These are phyloP conservation scores for Botrytis elliptica DNA, from an alignment of 2,329 filamentous ascomycete genomes.

Conservation along the genomic window DNA sequence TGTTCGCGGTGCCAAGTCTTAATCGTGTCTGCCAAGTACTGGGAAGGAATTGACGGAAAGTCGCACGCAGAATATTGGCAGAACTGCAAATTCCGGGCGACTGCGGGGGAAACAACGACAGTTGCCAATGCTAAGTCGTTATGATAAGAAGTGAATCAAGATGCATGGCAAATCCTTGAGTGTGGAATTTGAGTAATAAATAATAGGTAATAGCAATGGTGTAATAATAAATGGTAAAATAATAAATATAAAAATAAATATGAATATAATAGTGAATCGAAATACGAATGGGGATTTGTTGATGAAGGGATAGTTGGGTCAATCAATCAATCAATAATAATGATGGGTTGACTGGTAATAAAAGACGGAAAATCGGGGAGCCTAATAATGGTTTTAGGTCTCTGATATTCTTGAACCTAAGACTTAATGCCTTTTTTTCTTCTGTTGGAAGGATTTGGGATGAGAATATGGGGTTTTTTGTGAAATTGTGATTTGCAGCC, in stretches of 20 bases:
- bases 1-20: slow-evolving; percentile 27
- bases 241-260: neutral
- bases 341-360: neutral
- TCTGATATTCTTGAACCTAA: neutral
- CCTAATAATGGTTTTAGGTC: slow-evolving; percentile 1
- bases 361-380: neutral
- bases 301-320: neutral
- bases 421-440: neutral
- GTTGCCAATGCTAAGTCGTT: slow-evolving; percentile 14
- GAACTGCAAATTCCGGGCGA: slow-evolving; percentile 7
- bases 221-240: neutral
- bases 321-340: neutral
- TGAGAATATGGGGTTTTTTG: neutral
- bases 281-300: neutral
- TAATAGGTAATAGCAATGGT: neutral
- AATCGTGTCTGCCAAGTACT: slow-evolving; percentile 33
- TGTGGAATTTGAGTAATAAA: neutral
- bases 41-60: slow-evolving; percentile 20
- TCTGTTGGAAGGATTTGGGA: neutral
- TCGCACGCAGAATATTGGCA: slow-evolving; percentile 20
- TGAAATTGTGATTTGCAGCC: neutral
- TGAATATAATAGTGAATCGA: neutral
- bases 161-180: slow-evolving; percentile 15
- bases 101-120: slow-evolving; percentile 20
- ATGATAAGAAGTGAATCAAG: slow-evolving; percentile 15